Evolutionary conservation across 228 moss, liverwort and hornwort genomes (phyloP), one percentile per base, ranked within the genome.

Genomic region (Sphagnum fallax): DNA sequence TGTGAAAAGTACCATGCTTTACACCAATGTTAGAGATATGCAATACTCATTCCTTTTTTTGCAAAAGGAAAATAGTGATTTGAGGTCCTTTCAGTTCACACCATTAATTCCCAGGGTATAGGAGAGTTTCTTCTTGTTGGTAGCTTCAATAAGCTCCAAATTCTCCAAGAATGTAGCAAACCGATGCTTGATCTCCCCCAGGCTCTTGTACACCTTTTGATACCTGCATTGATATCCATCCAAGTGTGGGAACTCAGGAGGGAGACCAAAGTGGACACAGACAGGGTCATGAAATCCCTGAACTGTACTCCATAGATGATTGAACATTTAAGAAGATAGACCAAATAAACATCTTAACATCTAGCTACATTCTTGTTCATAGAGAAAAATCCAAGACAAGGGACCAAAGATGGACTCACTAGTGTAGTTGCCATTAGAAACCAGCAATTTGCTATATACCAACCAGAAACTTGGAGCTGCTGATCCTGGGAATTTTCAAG

Each of bases 21-120:
- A 32, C 32, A 32, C 32, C 32, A 32, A 32, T 32, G 32, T 32
- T 32, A 32, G 32, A 32, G 32, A 32, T 32, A 32, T 32, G 32
- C 32, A 32, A 32, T 32, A 32, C 32, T 32, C 2, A 32, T 32
- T 32, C 32, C 32, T 32, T 32, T 3, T 32, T 32, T 32, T 3
- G 2, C 32, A 32, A 32, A 32, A 32, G 32, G 32, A 32, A 32
- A 32, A 32, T 32, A 32, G 32, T 32, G 32, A 32, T 32, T 32
- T 32, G 32, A 32, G 32, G 32, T 32, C 32, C 32, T 32, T 32
- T 32, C 47, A 55, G 14, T 53, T 18, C 82, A 67, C 74, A 98
- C 98, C 76, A 60, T 98, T 98, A 71, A 98, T 82, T 79, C 81
- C 94, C 49, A 98, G 92, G 73, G 83, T 87, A 80, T 92, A 94